Evolutionary conservation across 805 yeast species (phyloP).

Genomic region (Zygosaccharomyces siamensis): DNA sequence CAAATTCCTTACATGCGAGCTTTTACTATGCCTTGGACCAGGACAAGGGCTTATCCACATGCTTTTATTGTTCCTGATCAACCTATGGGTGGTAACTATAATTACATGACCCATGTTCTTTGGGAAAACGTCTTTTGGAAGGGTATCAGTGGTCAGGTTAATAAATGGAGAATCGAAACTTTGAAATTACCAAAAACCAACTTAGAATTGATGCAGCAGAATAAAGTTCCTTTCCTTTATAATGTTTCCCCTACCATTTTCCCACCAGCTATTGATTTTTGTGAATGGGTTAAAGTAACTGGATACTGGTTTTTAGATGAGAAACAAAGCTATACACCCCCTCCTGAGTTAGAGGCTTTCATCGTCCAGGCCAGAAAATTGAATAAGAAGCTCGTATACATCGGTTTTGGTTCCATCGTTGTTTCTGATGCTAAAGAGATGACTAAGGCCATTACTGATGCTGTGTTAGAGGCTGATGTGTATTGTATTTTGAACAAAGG

Average conservation of each 20-base stretch:
- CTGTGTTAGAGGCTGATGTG: constrained; percentile 76
- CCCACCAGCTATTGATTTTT: constrained; percentile 89
- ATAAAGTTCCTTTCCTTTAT: constrained; percentile 80
- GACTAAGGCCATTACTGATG: constrained; percentile 72
- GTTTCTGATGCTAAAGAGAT: constrained; percentile 76
- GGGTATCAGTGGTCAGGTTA: constrained; percentile 82
- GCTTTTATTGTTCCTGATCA: constrained; percentile 94
- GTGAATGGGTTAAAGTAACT: constrained; percentile 92
- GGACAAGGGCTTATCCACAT: constrained; percentile 93
- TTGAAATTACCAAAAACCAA: constrained; percentile 65
- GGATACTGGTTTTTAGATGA: constrained; percentile 94
- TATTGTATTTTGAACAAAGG: constrained; percentile 87
- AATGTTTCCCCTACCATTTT: constrained; percentile 83
- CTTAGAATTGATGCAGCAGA: constrained; percentile 65
- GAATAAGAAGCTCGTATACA: constrained; percentile 71
- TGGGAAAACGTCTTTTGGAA: constrained; percentile 93
- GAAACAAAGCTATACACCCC: constrained; percentile 53
- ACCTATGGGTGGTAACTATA: constrained; percentile 87
- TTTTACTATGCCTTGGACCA: constrained; percentile 98
- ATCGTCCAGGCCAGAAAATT: constrained; percentile 56
- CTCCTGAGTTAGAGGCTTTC: constrained; percentile 52
- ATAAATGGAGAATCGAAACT: constrained; percentile 74
- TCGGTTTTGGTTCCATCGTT: constrained; percentile 95
- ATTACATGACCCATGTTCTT: constrained; percentile 85
- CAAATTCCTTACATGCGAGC: constrained; percentile 89